Evolutionary conservation across 768 basidiomycete species (phyloP).

Genomic region (Russula olivacea): DNA sequence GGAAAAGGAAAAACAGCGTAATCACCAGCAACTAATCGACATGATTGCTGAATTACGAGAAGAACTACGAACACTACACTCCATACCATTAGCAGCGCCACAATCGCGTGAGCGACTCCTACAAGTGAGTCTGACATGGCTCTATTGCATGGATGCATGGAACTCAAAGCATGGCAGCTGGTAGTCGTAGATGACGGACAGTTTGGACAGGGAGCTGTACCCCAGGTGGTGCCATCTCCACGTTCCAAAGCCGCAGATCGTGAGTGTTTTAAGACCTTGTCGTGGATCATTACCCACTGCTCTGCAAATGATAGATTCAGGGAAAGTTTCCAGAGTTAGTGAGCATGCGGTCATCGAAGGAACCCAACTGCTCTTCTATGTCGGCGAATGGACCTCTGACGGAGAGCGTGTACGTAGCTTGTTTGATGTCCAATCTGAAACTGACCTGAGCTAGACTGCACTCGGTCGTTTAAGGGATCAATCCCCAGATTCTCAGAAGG

Average conservation of each 20-base stretch:
- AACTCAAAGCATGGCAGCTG: not conserved
- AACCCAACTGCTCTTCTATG: constrained; percentile 38
- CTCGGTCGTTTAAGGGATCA: constrained; percentile 16
- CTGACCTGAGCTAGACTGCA: constrained; percentile 6
- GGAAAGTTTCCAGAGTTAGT: constrained; percentile 34
- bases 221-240: not conserved
- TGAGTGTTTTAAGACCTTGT: not conserved
- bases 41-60: not conserved
- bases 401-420: constrained; percentile 34
- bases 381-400: constrained; percentile 40
- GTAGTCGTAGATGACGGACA: not conserved
- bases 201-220: not conserved
- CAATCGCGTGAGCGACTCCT: not conserved
- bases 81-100: not conserved
- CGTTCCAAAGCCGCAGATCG: constrained; percentile 1
- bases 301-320: constrained; percentile 7
- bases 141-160: not conserved
- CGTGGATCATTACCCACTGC: not conserved
- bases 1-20: constrained; percentile 1
- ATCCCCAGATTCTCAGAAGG: constrained; percentile 10
- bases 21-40: not conserved
- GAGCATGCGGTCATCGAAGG: constrained; percentile 34
- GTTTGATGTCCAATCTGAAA: not conserved
- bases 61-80: not conserved
- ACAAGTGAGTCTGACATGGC: not conserved